phyloP scores from a whole-genome alignment of 108 stramenopile genomes.

The Cylindrotheca closterium region DNA sequence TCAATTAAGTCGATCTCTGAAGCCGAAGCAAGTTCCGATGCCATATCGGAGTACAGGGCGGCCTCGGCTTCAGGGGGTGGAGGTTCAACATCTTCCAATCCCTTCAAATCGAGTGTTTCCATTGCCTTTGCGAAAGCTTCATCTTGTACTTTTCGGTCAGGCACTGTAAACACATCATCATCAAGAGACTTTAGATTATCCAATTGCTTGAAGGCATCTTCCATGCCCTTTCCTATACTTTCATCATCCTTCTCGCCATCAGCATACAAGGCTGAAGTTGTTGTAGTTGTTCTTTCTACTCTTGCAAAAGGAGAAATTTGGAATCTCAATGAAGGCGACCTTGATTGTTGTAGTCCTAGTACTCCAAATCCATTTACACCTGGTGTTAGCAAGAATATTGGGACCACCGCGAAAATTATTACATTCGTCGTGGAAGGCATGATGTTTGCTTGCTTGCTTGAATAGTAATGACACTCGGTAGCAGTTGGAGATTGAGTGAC shows the following conservation, averaged over 20 bases:
- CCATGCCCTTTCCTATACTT: conserved; percentile 32
- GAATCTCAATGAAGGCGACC: too few species aligned
- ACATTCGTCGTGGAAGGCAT: too few species aligned
- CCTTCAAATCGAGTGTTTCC: conserved; percentile 27
- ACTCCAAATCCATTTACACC: too few species aligned
- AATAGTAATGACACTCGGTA: too few species aligned
- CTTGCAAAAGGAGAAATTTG: too few species aligned
- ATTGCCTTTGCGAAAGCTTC: conserved; percentile 28
- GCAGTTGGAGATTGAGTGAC: too few species aligned
- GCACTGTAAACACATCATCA: conserved; percentile 8
- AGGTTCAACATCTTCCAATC: conserved; percentile 2
- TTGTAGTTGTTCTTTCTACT: too few species aligned
- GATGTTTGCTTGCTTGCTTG: too few species aligned
- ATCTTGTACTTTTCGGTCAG: conserved; percentile 14
- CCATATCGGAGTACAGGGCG: conserved; percentile 44
- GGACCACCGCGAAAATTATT: too few species aligned
- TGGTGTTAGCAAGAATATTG: too few species aligned
- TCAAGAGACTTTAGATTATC: conserved; percentile 32
- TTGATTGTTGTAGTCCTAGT: too few species aligned
- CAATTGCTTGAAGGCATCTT: conserved; percentile 46
- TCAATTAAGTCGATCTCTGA: conserved; percentile 35
- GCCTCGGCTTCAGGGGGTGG: conserved; percentile 36
- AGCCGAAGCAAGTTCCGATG: conserved; percentile 31
- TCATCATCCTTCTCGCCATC: conserved; percentile 22
- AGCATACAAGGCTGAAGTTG: too few species aligned